These are phyloP conservation scores for Cryomyces minteri DNA, from an alignment of 495 filamentous ascomycete species.

Conservation along the genomic window DNA sequence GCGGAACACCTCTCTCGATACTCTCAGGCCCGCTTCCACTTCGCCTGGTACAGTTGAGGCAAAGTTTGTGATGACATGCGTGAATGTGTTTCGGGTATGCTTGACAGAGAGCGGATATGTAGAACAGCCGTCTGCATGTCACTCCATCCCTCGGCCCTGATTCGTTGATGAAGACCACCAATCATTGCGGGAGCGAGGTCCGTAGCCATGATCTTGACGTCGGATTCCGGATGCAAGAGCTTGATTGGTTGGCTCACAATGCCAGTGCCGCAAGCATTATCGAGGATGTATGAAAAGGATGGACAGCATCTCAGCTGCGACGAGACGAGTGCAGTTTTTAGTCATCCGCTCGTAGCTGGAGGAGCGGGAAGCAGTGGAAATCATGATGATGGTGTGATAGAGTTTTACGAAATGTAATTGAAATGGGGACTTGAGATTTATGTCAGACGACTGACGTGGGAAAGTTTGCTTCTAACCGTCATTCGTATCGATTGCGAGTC, in stretches of 20 bases:
- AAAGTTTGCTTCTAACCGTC: not conserved
- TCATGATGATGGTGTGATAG: not conserved
- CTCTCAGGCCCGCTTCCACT: slow-evolving; percentile 1
- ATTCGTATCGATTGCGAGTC: too few species aligned
- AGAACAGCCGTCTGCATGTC: slow-evolving; percentile 1
- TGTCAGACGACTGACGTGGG: not conserved
- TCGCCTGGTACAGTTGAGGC: not conserved
- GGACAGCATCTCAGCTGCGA: not conserved
- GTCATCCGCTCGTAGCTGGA: not conserved
- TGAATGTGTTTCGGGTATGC: not conserved
- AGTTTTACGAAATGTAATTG: not conserved
- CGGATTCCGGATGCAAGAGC: not conserved
- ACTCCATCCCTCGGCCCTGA: not conserved
- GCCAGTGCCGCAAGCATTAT: slow-evolving; percentile 8
- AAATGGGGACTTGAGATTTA: not conserved
- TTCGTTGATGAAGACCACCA: not conserved
- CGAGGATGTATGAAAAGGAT: slow-evolving; percentile 4
- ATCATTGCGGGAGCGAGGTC: not conserved
- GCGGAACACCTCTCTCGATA: slow-evolving; percentile 3
- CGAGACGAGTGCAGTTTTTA: not conserved
- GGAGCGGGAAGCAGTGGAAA: not conserved
- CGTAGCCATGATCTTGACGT: not conserved
- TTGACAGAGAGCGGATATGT: not conserved
- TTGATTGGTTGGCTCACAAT: slow-evolving; percentile 6
- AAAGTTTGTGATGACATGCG: not conserved